A percentile compares a stretch with the other conserved stretches of the same genome.
phyloP scores from a whole-genome alignment of 179 eudicot species.

The Spergularia azorica region DNA sequence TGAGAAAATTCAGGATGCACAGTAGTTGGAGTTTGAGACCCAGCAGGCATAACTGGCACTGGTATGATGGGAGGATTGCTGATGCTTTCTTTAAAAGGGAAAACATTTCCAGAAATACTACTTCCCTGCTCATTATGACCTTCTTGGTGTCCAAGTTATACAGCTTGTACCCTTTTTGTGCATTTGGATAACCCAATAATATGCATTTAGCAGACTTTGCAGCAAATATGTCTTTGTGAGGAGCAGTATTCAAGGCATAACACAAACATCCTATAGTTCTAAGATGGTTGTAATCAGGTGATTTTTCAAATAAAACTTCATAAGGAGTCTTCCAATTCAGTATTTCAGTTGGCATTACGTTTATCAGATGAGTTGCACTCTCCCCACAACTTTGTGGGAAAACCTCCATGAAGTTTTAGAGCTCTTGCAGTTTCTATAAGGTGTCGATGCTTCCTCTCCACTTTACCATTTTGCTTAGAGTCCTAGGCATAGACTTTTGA shows the following conservation, averaged over 20 bases:
- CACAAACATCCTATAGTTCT: not conserved
- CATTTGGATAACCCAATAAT: not conserved
- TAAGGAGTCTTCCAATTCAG: not conserved
- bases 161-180: not conserved
- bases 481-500: not conserved
- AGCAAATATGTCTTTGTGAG: not conserved
- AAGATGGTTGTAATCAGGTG: not conserved
- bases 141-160: not conserved
- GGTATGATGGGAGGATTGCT: too few relatives aligned
- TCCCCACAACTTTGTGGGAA: not conserved
- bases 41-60: too few relatives aligned
- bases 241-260: not conserved
- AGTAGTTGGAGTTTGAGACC: too few relatives aligned
- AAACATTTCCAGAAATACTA: not conserved
- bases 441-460: not conserved
- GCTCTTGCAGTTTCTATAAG: not conserved
- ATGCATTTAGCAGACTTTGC: not conserved
- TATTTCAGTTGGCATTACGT: not conserved
- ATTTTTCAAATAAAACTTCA: not conserved
- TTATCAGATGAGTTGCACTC: not conserved
- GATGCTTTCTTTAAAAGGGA: not conserved
- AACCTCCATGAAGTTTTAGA: not conserved
- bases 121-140: not conserved
- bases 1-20: too few relatives aligned
- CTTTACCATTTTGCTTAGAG: conserved; percentile 3